Evolutionary conservation across 768 basidiomycete genomes (phyloP), one percentile per base, ranked within the genome.

Genomic region (Termitomyces sp.): DNA sequence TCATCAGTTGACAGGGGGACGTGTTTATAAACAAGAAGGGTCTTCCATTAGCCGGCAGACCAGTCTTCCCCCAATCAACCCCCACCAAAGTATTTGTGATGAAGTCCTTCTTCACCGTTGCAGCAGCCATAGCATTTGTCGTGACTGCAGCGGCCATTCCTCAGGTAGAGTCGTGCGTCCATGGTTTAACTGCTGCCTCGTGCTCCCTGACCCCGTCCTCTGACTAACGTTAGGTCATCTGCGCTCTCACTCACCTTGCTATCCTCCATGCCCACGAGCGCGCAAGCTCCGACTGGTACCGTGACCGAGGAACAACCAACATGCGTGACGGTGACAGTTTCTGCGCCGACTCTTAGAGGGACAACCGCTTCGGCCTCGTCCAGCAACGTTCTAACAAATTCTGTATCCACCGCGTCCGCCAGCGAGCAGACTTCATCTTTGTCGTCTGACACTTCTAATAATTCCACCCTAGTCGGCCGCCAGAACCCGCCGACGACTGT

Each of bases 111-210:
- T 35, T 57, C n/a, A 35, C 57, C 18, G 1, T 20, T 14, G 57
- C 49, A 32, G 49, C 49, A 40, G 28, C 49, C 18, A 28, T 44
- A 32, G 30, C 5, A 5, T n/a, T 57, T 40, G n/a, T 51, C 16
- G 20, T 30, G 9, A 41, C 23, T 35, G n/a, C 57, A 41, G 3
- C 18, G 6, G 57, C 57, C 30, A 20, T 51, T 32, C 57, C 57
- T 23, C 57, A 57, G 40, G 57, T 49, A 18, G 57, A 12, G 26
- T 56, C 55, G 57, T 50, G 32, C n/a, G 49, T 40, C 47, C 13
- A 30, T 30, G 10, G 12, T 40, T 20, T 20, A n/a, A 35, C 38
- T 26, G n/a, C 48, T 51, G 23, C 36, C 20, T 38, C 57, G 18
- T 40, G 48, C 30, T 57, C 2, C 50, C 32, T 36, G 16, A 52